Conservation (phyloP, 2,329 filamentous ascomycete genomes). For the Stylonectria norvegica region DNA sequence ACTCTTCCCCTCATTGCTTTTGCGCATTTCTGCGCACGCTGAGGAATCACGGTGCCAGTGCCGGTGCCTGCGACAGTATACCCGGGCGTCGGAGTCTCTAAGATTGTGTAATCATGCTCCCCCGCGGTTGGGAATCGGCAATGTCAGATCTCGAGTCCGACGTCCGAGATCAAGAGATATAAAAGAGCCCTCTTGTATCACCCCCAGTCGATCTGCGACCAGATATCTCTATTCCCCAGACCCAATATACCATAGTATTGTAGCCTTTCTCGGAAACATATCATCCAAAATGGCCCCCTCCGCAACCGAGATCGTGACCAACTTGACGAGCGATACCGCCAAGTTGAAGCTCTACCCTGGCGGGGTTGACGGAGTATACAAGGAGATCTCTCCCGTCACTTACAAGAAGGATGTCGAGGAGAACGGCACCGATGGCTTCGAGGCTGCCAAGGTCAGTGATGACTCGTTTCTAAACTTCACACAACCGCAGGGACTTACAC, state of each 20-base stretch:
- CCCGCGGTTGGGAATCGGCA: constrained; percentile 5
- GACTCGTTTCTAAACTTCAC: not conserved
- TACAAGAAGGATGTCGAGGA: constrained; percentile 22
- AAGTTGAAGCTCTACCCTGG: constrained; percentile 28
- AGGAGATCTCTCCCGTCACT: constrained; percentile 18
- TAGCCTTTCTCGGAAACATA: not conserved
- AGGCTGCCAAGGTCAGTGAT: constrained; percentile 21
- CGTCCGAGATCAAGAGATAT: constrained; percentile 5
- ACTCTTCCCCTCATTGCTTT: not conserved
- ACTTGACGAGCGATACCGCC: constrained; percentile 12
- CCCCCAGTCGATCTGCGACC: too few species aligned
- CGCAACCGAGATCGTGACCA: constrained; percentile 21
- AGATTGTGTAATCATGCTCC: not conserved
- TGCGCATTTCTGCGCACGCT: not conserved
- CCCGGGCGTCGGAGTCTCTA: too few species aligned
- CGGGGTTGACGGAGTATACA: constrained; percentile 24
- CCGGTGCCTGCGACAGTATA: too few species aligned
- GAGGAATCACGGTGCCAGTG: not conserved
- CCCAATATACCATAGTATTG: too few species aligned
- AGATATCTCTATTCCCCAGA: too few species aligned
- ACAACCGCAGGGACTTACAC: not conserved
- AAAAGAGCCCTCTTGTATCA: too few species aligned
- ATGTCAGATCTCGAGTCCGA: constrained; percentile 9
- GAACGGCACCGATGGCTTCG: constrained; percentile 17
- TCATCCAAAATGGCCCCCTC: constrained; percentile 23